phyloP scores from a whole-genome alignment of 768 basidiomycete genomes.

The Lentinula sp. region DNA sequence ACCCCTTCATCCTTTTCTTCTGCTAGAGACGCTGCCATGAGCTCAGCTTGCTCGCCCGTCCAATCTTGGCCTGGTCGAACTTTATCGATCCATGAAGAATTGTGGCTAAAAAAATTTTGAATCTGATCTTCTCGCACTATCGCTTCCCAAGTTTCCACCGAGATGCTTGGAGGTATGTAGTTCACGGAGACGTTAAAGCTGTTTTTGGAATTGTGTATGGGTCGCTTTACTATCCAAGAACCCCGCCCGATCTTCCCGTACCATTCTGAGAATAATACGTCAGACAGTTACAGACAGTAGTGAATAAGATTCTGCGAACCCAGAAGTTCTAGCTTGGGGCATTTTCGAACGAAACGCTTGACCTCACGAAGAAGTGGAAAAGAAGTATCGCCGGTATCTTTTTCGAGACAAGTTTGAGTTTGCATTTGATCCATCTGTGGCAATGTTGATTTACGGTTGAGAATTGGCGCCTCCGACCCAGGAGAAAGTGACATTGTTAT shows the following conservation, averaged over 20 bases:
- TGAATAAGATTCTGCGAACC: slow-evolving; percentile 13
- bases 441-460: slow-evolving; percentile 20
- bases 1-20: background rate
- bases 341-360: slow-evolving; percentile 29
- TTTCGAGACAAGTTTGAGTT: slow-evolving; percentile 14
- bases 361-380: slow-evolving; percentile 29
- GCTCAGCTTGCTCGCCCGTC: slow-evolving; percentile 7
- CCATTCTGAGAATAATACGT: slow-evolving; percentile 21
- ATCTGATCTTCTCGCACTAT: slow-evolving; percentile 11
- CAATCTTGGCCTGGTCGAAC: slow-evolving; percentile 1
- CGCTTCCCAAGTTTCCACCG: slow-evolving; percentile 15
- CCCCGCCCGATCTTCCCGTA: slow-evolving; percentile 27
- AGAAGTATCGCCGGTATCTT: slow-evolving; percentile 20
- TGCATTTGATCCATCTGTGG: slow-evolving; percentile 23
- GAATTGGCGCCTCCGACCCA: background rate
- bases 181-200: slow-evolving; percentile 26
- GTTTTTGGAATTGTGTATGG: slow-evolving; percentile 18
- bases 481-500: background rate
- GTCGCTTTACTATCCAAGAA: slow-evolving; percentile 20
- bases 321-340: slow-evolving; percentile 22
- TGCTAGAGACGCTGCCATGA: background rate
- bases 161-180: slow-evolving; percentile 18
- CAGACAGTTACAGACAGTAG: background rate
- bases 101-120: slow-evolving; percentile 3
- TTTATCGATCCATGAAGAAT: background rate